Evolutionary conservation across 495 filamentous ascomycete species (phyloP), one percentile per base, ranked within the genome.

Genomic region (Penicillium lividum): DNA sequence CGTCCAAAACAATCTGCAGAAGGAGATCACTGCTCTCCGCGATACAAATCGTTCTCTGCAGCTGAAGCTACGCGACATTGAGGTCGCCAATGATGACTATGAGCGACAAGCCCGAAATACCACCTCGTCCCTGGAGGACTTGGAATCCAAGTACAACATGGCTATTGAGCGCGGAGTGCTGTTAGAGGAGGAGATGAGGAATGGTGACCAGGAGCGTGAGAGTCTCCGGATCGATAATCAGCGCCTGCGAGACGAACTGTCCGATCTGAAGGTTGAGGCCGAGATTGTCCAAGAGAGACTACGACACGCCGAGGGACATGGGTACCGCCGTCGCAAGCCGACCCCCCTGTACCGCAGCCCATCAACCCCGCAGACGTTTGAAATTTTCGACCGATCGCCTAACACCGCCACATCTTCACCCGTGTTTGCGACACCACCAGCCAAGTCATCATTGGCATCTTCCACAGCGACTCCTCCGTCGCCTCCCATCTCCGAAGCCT

Each of bases 81-180:
- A 98, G 72, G 95, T 98, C 34, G 89, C 89, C 61, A 98, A 98
- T 73, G 94, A 98, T 81, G 94, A 98, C 70, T 97, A 92, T 69
- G 94, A 98, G 74, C 87, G 93, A 56, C 92, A 98, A 74, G 92
- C 93, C 57, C 86, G 94, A 57, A 91, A 96, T 66, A 96, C 91
- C 16, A 89, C 89, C 16, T 96, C 93, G 45, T 97, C 93, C 56
- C 83, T 97, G 61, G 95, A 98, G 77, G 94, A 98, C 69, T 76
- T 98, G 69, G 94, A 98, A 73, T 93, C 90, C 53, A 98, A 98
- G 70, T 97, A 92, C 73, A 97, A 97, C 70, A 82, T 93, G 16
- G 86, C 92, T 4, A 95, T 98, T 60, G 94, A 98, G 74, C 80
- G 94, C 54, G 84, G 80, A 15, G 94, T 98, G 33, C 86, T 98